Evolutionary conservation across 129 eudicot genomes (phyloP), one percentile per base, ranked within the genome.

Genomic region (Tagetes patula): DNA sequence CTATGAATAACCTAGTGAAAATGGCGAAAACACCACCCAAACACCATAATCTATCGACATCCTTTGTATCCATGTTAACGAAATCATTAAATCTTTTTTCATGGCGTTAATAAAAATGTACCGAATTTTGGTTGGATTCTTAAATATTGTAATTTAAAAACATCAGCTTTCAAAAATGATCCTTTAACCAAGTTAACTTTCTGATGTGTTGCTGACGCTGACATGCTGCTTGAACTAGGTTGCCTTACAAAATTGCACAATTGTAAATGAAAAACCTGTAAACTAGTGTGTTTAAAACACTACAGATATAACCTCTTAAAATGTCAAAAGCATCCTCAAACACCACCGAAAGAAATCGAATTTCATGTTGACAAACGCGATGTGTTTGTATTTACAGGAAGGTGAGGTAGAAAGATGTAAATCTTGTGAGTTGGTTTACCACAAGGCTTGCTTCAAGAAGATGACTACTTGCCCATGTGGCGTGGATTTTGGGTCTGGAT

Each of bases 381-480:
- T 75, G 1, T 34, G 37, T 42, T 39, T 33, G 36, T 33, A n/a
- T 42, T 20, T 50, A 77, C 87, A 94, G 92, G 98, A 90, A 80
- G 92, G 84, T n/a, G 97, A 86, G 84, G 73, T 90, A 11, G 83
- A 90, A 74, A 86, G 86, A 71, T 94, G 98, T 65, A 84, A 77
- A 79, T 80, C 89, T 32, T 94, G 98, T 80, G 82, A 80, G 67
- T 59, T 73, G 65, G 93, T 78, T 64, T 94, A 86, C 84, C 98
- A 94, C 85, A 86, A 86, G 81, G 65, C 74, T 43, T 94, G 98
- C 84, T 84, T 84, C 68, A 80, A 71, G 73, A 88, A 85, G 75
- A 70, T 83, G 20, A 43, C 74, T 40, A 74, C 56, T 46, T 94
- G 98, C 66, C 87, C 91, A 12, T 94, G 98, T 65, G 96, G 93